Percentiles rank a stretch among this genome's conserved stretches.
These are phyloP conservation scores for Bromus sterilis DNA, from an alignment of 176 grass and related monocot genomes.

Conservation along the genomic window DNA sequence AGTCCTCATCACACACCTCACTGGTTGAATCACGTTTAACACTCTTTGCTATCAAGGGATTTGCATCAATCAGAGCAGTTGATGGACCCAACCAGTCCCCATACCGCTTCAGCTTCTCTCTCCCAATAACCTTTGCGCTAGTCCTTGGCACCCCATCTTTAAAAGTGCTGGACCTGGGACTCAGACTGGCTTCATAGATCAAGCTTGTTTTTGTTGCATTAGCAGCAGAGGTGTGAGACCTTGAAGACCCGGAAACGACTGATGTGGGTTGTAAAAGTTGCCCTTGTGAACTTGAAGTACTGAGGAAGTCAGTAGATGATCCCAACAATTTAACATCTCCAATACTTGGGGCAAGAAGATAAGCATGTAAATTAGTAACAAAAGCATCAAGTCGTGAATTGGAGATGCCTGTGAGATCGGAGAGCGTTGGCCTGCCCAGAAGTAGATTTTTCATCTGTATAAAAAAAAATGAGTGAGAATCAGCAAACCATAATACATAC, in stretches of 20 bases:
- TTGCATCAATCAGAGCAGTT: slow-evolving; percentile 1
- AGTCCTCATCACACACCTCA: slow-evolving; percentile 15
- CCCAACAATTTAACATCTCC: slow-evolving; percentile 50
- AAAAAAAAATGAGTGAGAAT: background rate
- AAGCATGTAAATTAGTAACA: slow-evolving; percentile 66
- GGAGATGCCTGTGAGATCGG: slow-evolving; percentile 83
- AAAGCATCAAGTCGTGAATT: slow-evolving; percentile 66
- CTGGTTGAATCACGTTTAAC: background rate
- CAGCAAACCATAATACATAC: background rate
- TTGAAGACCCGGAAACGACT: slow-evolving; percentile 32
- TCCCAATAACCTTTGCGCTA: slow-evolving; percentile 35
- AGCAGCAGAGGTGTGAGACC: slow-evolving; percentile 19
- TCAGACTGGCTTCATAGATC: slow-evolving; percentile 50
- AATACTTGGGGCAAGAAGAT: slow-evolving; percentile 58
- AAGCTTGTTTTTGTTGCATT: slow-evolving; percentile 30
- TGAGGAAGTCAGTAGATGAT: slow-evolving; percentile 11
- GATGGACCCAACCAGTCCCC: slow-evolving; percentile 23
- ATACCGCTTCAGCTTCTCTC: slow-evolving; percentile 46
- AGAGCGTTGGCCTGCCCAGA: slow-evolving; percentile 57
- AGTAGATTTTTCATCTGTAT: slow-evolving; percentile 88
- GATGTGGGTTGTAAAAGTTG: slow-evolving; percentile 35
- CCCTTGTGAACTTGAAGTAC: slow-evolving; percentile 15
- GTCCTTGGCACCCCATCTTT: slow-evolving; percentile 60
- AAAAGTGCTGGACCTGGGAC: slow-evolving; percentile 67
- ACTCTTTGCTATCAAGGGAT: slow-evolving; percentile 14